These are phyloP conservation scores for Halenospora varia DNA, from an alignment of 495 filamentous ascomycete species.

Conservation along the genomic window DNA sequence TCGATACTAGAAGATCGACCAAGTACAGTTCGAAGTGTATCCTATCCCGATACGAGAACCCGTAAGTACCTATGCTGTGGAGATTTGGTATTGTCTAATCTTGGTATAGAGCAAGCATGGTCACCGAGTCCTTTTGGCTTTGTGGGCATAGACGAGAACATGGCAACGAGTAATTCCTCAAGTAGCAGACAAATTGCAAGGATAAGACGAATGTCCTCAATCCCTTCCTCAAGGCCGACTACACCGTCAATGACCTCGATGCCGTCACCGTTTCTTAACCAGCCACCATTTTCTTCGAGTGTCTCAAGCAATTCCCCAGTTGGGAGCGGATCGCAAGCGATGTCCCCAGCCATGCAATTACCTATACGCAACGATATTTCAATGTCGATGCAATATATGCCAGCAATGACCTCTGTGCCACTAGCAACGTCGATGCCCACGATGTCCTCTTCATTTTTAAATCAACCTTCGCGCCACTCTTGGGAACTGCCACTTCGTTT, in stretches of 20 bases:
- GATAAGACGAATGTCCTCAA: background rate
- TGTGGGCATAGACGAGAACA: background rate
- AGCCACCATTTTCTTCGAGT: background rate
- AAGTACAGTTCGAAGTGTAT: no score
- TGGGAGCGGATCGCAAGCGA: background rate
- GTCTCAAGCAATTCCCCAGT: background rate
- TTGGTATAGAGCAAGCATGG: background rate
- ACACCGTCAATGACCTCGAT: background rate
- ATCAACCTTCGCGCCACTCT: background rate
- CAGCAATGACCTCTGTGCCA: background rate
- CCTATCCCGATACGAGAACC: no score
- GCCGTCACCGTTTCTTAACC: background rate
- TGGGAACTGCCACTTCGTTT: conserved; percentile 19
- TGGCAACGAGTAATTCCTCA: background rate
- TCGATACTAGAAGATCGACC: no score
- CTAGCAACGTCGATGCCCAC: background rate
- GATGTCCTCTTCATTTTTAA: background rate
- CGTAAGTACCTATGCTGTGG: no score
- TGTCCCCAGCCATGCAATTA: background rate
- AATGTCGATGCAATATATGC: background rate
- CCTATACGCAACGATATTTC: background rate
- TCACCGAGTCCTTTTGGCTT: background rate
- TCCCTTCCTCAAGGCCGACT: background rate
- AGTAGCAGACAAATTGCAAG: background rate
- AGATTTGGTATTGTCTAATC: no score